phyloP scores from a whole-genome alignment of 164 flowering plant genomes.

The Magnolia officinalis region DNA sequence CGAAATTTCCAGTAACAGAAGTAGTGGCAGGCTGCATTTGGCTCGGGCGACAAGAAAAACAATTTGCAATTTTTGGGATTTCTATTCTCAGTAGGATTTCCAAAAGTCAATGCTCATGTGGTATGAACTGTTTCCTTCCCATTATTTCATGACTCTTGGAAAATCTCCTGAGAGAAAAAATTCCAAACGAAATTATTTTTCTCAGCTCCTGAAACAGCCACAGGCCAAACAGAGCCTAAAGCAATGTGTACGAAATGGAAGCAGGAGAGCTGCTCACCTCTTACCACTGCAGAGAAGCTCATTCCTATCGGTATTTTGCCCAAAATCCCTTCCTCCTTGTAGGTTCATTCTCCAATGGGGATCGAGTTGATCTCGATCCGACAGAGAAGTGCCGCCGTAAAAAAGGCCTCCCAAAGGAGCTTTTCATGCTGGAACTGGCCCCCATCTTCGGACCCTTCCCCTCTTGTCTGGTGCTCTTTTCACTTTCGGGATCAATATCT shows the following conservation, averaged over 20 bases:
- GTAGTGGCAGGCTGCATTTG: too few relatives aligned
- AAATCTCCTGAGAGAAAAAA: too few relatives aligned
- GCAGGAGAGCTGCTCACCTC: slow-evolving; percentile 14
- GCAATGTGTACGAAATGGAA: not conserved
- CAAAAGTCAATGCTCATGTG: too few relatives aligned
- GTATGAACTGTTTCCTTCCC: too few relatives aligned
- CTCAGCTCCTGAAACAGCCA: too few relatives aligned
- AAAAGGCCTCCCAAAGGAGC: slow-evolving; percentile 61
- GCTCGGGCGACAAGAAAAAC: too few relatives aligned
- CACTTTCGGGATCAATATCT: slow-evolving; percentile 38
- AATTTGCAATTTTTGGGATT: too few relatives aligned
- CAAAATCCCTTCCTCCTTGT: slow-evolving; percentile 61
- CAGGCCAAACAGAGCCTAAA: not conserved
- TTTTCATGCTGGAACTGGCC: slow-evolving; percentile 52
- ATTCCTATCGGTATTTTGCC: slow-evolving; percentile 52
- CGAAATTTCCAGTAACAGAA: not conserved
- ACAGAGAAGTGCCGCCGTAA: slow-evolving; percentile 75
- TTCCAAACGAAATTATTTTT: too few relatives aligned
- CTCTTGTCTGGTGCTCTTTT: slow-evolving; percentile 26
- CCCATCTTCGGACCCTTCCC: slow-evolving; percentile 47
- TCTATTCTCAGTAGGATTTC: too few relatives aligned
- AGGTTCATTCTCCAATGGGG: slow-evolving; percentile 42
- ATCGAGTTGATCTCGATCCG: slow-evolving; percentile 42
- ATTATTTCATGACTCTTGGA: too few relatives aligned
- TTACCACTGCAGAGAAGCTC: slow-evolving; percentile 15